phyloP scores from a whole-genome alignment of 2,329 filamentous ascomycete species.

The Hypoxylon sp. region DNA sequence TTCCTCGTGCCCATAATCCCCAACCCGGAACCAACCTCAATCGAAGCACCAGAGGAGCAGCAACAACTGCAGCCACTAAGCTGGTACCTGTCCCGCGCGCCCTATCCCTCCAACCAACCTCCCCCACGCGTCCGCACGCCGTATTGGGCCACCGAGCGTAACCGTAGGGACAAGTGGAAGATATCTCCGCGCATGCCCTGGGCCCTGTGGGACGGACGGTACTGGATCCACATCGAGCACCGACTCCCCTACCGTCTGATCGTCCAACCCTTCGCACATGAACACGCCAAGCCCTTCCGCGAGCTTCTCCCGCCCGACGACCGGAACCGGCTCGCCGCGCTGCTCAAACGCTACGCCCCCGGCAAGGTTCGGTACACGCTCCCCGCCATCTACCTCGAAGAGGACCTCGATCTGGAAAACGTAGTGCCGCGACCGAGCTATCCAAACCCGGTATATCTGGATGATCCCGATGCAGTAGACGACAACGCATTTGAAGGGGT shows the following conservation, averaged over 20 bases:
- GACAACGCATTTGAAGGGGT: background rate
- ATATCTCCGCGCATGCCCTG: constrained; percentile 47
- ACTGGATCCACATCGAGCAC: constrained; percentile 63
- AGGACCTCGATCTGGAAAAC: constrained; percentile 14
- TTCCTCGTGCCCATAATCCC: constrained; percentile 54
- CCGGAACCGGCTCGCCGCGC: constrained; percentile 49
- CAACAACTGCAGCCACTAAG: constrained; percentile 26
- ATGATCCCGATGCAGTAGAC: background rate
- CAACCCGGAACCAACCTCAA: background rate
- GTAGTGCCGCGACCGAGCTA: constrained; percentile 28
- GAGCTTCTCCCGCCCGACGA: constrained; percentile 50
- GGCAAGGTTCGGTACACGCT: constrained; percentile 65
- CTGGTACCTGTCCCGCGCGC: constrained; percentile 59
- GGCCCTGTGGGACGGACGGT: constrained; percentile 67
- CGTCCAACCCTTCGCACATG: constrained; percentile 56
- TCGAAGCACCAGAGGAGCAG: background rate
- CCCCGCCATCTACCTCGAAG: constrained; percentile 61
- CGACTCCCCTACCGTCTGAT: constrained; percentile 53
- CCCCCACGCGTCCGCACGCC: constrained; percentile 39
- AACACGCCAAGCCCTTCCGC: constrained; percentile 58
- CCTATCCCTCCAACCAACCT: constrained; percentile 53
- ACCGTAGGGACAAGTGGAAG: constrained; percentile 34
- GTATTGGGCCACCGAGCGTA: constrained; percentile 31
- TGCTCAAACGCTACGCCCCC: constrained; percentile 60
- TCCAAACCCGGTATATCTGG: constrained; percentile 21